Percentiles rank a stretch among this genome's conserved stretches.
Conservation (phyloP, 2,329 filamentous ascomycete genomes). For the Berkeleyomyces rouxiae region DNA sequence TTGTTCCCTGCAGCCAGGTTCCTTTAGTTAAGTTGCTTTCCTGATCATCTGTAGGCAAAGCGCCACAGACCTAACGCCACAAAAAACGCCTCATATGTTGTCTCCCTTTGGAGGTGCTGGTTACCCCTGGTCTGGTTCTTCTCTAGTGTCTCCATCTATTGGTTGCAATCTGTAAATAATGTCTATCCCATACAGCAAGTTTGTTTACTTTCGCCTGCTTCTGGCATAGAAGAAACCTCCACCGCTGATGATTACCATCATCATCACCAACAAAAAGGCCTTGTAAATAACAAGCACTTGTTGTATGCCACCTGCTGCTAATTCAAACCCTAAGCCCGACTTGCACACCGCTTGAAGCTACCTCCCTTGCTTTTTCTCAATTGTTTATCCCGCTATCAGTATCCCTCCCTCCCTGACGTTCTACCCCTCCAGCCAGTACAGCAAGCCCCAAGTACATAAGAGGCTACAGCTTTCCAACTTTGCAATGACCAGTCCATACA, state of each 20-base stretch:
- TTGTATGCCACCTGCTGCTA: not conserved
- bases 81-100: no score
- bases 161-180: not conserved
- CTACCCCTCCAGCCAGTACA: not conserved
- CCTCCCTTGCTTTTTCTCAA: not conserved
- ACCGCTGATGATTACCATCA: not conserved
- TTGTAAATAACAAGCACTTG: not conserved
- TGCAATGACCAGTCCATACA: slow-evolving; percentile 28
- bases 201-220: not conserved
- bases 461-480: not conserved
- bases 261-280: not conserved
- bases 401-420: not conserved
- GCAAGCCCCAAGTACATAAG: not conserved
- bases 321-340: not conserved
- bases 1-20: not conserved
- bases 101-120: not conserved
- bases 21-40: not conserved
- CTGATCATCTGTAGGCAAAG: no score
- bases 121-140: not conserved
- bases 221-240: not conserved
- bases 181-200: not conserved
- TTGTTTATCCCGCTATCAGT: not conserved
- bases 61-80: not conserved
- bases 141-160: not conserved
- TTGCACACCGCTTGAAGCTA: not conserved